Base-by-base conservation (phyloP, 2,329 filamentous ascomycete genomes). In the Zymoseptoria brevis region DNA sequence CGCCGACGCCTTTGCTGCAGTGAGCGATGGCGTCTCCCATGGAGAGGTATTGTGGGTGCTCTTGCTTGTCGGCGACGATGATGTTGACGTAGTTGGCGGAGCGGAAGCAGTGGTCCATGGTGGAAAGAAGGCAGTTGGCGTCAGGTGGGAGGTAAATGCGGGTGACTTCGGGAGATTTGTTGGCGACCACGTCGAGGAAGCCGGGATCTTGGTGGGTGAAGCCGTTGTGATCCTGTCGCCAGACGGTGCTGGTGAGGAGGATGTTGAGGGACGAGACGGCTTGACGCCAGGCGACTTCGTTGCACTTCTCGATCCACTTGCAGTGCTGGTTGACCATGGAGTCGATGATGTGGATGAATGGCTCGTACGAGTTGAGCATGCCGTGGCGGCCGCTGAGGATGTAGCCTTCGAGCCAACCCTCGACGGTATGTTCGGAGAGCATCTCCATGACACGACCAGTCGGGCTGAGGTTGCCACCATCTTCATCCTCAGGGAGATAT, bases 281-380 rank as follows among this genome's bases (percentile, higher is more conserved):
- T 66, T 79, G 82, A 55, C 88, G 84, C 88, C 88, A 92, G 68
- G 88, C 84, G 19, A 91, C 85, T 69, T 91, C 88, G n/a, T 85
- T 77, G 64, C 85, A 88, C 76, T 91, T 92, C 73, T 92, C 88
- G 55, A 91, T 81, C 88, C 88, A 91, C 73, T 92, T 92, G 78
- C 87, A 90, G 75, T 92, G 88, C 76, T 90, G 88, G 72, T 90
- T 90, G 61, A 92, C 88, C 88, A 92, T 92, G 1, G 86, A 89
- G 73, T 91, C 87, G 67, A 92, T 90, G 67, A 92, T 84, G 69
- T 91, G 87, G 60, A 91, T 88, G 70, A 92, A 92, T 0, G 88
- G 87, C 73, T 92, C 88, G 75, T 92, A 92, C 70, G 85, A 88
- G 80, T 90, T 91, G 60, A 92, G 81, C 60, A 92, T 72, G 11